Base-by-base conservation (phyloP, 805 yeast genomes). In the Nadsonia fulvescens region DNA sequence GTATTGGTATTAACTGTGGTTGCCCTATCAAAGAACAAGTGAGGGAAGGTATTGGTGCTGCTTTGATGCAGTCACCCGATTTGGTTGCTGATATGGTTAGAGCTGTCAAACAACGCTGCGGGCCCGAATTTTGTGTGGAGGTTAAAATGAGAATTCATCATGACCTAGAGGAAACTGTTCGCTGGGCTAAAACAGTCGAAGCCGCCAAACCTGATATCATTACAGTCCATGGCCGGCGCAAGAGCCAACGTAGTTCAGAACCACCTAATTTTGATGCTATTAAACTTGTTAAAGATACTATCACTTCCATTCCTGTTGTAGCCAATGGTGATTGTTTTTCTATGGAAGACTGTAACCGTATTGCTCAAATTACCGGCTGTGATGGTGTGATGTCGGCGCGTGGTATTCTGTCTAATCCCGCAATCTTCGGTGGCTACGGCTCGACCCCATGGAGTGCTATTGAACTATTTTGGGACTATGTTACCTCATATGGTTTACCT, bases 341-440 rank as follows among this genome's bases (percentile, higher is more conserved):
- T 1, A 50, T 69, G 13, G 53, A 57, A 10, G 93, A 81, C 44
- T 72, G 76, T n/a, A 40, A 54, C 22, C 43, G 46, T 11, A 83
- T 86, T 14, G 66, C 67, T 0, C 52, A 62, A 8, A 45, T 46
- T 27, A 82, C 96, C 0, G 74, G 75, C 1, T 81, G 69, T 20
- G 89, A 79, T 44, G 98, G 96, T 5, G 76, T 89, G 5, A 89
- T 89, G 98, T 74, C 95, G 3, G 98, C 78, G 2, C 55, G 98
- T 34, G 98, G 98, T 0, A 56, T 79, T 3, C 52, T 89, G 26
- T 56, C 65, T 15, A 89, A 89, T 46, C 98, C 98, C 0, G 92
- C 83, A 0, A 41, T 89, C 36, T 89, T 89, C 51, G 65, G 76
- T 2, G 93, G 92, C 0, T 64, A 48, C 42, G 54, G 55, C 0